Conservation (phyloP, 768 basidiomycete species). For the Russula ochroleuca region DNA sequence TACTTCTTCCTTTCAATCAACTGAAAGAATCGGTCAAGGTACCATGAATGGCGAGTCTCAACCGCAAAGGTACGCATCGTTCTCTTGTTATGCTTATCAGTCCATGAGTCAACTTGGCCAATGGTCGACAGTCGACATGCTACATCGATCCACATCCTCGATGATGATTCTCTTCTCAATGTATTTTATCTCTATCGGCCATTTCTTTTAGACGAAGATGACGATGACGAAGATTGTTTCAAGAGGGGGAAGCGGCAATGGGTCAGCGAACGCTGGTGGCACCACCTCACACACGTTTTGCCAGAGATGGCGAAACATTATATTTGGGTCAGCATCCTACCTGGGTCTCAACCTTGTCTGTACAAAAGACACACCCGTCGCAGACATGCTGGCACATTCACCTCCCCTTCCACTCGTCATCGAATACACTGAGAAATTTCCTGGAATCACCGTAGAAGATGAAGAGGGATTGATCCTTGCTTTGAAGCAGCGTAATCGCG, state of each 20-base stretch:
- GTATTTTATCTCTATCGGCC: background rate
- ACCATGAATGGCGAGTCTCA: background rate
- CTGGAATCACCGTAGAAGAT: background rate
- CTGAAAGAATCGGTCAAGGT: background rate
- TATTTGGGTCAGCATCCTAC: background rate
- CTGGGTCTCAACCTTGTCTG: background rate
- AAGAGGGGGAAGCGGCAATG: rapidly evolving
- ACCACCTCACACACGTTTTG: background rate
- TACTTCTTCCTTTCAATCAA: background rate
- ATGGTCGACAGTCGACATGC: too few relatives aligned
- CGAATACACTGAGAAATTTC: background rate
- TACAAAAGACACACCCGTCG: background rate
- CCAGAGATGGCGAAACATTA: background rate
- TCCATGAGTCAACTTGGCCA: background rate
- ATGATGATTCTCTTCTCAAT: background rate
- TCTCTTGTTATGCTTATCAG: background rate
- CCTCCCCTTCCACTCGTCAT: background rate
- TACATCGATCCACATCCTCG: background rate
- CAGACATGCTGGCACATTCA: background rate
- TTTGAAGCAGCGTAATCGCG: background rate
- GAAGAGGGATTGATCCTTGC: background rate
- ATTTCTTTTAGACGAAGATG: background rate
- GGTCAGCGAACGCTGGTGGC: background rate
- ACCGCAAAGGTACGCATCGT: background rate
- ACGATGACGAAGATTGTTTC: background rate